Evolutionary conservation across 352 stramenopile species (phyloP).

Genomic region (Globisporangium paddicum): DNA sequence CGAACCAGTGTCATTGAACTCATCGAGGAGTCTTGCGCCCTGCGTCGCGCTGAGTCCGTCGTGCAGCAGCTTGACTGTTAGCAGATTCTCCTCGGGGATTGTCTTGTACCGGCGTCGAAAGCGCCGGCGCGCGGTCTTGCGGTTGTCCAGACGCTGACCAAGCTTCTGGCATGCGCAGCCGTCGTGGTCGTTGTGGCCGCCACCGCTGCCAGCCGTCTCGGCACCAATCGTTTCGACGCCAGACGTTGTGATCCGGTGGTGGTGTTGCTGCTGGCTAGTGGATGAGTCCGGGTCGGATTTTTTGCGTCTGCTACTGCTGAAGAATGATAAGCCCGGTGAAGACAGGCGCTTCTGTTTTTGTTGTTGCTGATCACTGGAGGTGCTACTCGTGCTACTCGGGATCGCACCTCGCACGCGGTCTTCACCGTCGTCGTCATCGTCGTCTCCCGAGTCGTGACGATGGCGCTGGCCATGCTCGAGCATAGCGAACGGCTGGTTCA

Average conservation of each 20-base stretch:
- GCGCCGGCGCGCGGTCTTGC: conserved; percentile 14
- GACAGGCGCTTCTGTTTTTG: neutral
- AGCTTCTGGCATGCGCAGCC: conserved; percentile 25
- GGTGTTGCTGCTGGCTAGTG: neutral
- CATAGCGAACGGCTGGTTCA: conserved; percentile 24
- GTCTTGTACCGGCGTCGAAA: conserved; percentile 31
- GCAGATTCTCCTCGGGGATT: conserved; percentile 23
- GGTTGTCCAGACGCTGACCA: conserved; percentile 25
- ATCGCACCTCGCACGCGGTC: neutral
- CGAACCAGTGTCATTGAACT: neutral
- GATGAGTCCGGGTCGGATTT: neutral
- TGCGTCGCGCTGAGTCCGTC: conserved; percentile 4
- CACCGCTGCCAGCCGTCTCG: neutral
- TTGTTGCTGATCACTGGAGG: neutral
- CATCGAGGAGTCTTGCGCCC: conserved; percentile 1
- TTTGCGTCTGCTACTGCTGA: neutral
- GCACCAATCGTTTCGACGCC: neutral
- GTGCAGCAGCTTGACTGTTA: conserved; percentile 33
- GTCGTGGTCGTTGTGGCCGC: conserved; percentile 2
- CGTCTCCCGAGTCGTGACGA: neutral
- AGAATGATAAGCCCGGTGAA: neutral
- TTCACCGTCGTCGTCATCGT: neutral
- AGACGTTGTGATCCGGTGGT: neutral
- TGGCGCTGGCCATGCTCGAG: conserved; percentile 10
- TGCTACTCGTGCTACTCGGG: neutral